A percentile compares a stretch with the other conserved stretches of the same genome.
Evolutionary conservation across 2,329 filamentous ascomycete genomes (phyloP).

Genomic region (Penicillium sp.): DNA sequence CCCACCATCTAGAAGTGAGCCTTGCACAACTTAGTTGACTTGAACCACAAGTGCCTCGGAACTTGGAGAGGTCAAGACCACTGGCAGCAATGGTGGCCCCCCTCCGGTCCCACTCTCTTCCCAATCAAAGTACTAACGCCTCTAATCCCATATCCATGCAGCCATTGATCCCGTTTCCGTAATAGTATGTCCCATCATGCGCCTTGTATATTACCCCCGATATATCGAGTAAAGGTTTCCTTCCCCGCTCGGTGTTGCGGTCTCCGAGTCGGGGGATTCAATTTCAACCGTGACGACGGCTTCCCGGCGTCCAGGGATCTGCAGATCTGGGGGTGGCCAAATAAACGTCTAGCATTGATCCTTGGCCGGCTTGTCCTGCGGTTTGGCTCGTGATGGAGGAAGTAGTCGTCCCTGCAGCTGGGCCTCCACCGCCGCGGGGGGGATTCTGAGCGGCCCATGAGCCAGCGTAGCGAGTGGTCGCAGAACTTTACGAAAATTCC

Average conservation of each 20-base stretch:
- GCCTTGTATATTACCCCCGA: neutral
- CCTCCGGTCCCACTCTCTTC: neutral
- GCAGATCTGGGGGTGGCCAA: neutral
- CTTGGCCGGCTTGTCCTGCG: neutral
- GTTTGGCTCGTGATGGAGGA: neutral
- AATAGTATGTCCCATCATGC: neutral
- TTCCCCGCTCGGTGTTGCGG: too few species aligned
- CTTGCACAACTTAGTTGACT: neutral
- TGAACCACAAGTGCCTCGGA: too few species aligned
- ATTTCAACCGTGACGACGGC: too few species aligned
- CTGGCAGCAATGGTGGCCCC: too few species aligned
- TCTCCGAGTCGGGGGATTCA: too few species aligned
- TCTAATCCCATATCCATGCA: neutral
- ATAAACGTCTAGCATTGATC: neutral
- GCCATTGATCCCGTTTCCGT: neutral
- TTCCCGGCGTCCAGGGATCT: neutral
- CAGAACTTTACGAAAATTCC: neutral
- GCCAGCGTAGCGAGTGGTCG: neutral
- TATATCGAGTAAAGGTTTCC: neutral
- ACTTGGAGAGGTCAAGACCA: too few species aligned
- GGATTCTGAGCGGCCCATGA: neutral
- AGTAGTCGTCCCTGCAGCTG: neutral
- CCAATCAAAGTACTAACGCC: neutral
- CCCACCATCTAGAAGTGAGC: neutral
- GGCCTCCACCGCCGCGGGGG: neutral